Base-by-base conservation (phyloP, 257 asterid genomes). In the Henckelia pumila region DNA sequence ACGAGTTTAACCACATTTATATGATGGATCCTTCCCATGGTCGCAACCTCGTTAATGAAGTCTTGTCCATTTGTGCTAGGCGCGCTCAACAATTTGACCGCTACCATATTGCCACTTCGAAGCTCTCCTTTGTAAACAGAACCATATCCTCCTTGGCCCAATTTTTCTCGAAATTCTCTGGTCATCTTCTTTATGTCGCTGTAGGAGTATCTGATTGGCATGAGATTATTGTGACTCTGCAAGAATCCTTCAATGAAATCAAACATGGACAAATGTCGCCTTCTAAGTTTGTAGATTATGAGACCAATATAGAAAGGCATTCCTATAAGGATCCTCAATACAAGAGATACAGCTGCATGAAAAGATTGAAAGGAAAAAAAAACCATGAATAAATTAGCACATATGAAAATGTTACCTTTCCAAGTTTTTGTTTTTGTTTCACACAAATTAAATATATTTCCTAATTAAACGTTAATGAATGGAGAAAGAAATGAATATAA, bases 1-100 rank as follows among this genome's bases (percentile, higher is more conserved):
- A 79, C 75, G 5, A 79, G 77, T 29, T 44, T 66, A 37, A 79
- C 77, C 21, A 79, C 73, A 35, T 79, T 79, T 25, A 75, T 73
- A 26, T 75, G 81, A 47, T 75, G 83, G 25, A 79, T 79, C 63
- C 81, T 79, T 63, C 83, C 80, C 5, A 67, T 62, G 70, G 84
- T 76, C 2, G 79, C 68, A 24, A 76, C 81, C 62, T 79, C 81
- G 22, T 73, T 76, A 29, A 76, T 80, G 68, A 80, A 76, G 37
- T 80, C 84, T 59, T 73, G 82, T 1, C 79, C 75, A 5, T 44
- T 66, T 4, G 52, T 17, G 23, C 25, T 70, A 3, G 74, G 64
- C 17, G 73, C 73, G 44, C 44, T 37, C 10, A 80, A 58, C 30
- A 80, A 55, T 52, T 80, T 80, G 7, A 80, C 71, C 3, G 80